phyloP scores from a whole-genome alignment of 2,329 filamentous ascomycete genomes.

The Botrytis sinoallii region DNA sequence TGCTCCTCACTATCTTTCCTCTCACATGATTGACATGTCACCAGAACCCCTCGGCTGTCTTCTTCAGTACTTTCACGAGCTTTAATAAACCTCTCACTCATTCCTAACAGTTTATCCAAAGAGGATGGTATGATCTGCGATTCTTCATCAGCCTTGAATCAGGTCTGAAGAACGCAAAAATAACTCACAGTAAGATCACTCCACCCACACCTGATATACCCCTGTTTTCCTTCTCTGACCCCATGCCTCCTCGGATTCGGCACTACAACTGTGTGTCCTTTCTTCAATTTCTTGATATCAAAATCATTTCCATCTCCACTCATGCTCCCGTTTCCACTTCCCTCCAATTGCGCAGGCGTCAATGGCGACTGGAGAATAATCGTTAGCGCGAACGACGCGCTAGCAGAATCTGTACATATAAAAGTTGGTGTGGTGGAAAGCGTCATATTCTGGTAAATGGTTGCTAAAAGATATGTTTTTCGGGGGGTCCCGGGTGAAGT shows the following conservation, averaged over 20 bases:
- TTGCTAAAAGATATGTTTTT: slow-evolving; percentile 29
- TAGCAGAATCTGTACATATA: slow-evolving; percentile 29
- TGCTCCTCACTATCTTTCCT: slow-evolving; percentile 19
- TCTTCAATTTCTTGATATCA: slow-evolving; percentile 30
- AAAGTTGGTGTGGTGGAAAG: slow-evolving; percentile 34
- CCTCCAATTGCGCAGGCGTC: slow-evolving; percentile 20
- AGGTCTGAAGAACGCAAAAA: not conserved
- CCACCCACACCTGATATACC: slow-evolving; percentile 28
- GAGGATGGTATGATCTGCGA: slow-evolving; percentile 31
- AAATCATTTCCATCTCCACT: slow-evolving; percentile 22
- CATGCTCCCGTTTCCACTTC: slow-evolving; percentile 4
- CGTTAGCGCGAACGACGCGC: slow-evolving; percentile 29
- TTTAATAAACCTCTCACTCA: slow-evolving; percentile 20
- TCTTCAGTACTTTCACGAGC: not conserved
- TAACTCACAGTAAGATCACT: slow-evolving; percentile 22
- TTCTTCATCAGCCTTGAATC: not conserved
- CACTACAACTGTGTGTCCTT: slow-evolving; percentile 28
- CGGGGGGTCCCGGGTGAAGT: not conserved
- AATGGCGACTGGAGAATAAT: slow-evolving; percentile 22
- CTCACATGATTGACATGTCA: slow-evolving; percentile 31
- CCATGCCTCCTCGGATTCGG: slow-evolving; percentile 26
- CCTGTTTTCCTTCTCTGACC: slow-evolving; percentile 31
- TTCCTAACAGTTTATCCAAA: slow-evolving; percentile 26
- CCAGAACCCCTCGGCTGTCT: not conserved
- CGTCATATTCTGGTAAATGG: slow-evolving; percentile 35